These are phyloP conservation scores for Mycena citricolor DNA, from an alignment of 1,284 basidiomycete species.

Conservation along the genomic window DNA sequence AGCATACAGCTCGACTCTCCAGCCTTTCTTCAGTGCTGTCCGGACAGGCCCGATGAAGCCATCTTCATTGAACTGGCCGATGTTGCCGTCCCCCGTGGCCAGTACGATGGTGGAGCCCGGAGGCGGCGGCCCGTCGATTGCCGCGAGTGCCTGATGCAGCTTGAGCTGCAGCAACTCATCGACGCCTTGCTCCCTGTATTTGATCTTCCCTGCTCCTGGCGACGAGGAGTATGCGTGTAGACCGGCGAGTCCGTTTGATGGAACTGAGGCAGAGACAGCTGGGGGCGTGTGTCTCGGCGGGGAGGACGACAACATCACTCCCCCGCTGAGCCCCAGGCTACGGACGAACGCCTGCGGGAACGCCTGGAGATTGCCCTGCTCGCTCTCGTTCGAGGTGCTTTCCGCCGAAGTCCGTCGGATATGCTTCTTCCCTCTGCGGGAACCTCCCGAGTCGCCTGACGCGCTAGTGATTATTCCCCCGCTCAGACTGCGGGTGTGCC, in stretches of 20 bases:
- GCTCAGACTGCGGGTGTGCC: slow-evolving; percentile 26
- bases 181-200: slow-evolving; percentile 77
- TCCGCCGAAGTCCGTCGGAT: slow-evolving; percentile 32
- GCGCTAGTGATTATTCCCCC: slow-evolving; percentile 24
- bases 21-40: slow-evolving; percentile 79
- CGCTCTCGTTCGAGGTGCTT: slow-evolving; percentile 35
- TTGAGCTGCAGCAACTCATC: slow-evolving; percentile 88
- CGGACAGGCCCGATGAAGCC: slow-evolving; percentile 84
- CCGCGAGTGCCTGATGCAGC: slow-evolving; percentile 78
- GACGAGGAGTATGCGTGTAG: slow-evolving; percentile 14
- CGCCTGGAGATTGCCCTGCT: slow-evolving; percentile 29
- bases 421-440: slow-evolving; percentile 30
- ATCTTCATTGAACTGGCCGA: slow-evolving; percentile 84
- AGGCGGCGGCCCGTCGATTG: slow-evolving; percentile 58
- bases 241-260: slow-evolving; percentile 11
- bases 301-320: slow-evolving; percentile 8
- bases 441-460: slow-evolving; percentile 7
- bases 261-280: slow-evolving; percentile 14
- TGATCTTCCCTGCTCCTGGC: slow-evolving; percentile 12
- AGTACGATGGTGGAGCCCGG: slow-evolving; percentile 76
- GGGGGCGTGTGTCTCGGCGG: no score
- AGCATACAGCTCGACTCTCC: slow-evolving; percentile 85
- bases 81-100: slow-evolving; percentile 87
- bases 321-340: slow-evolving; percentile 18
- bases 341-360: slow-evolving; percentile 29